Percentiles rank a stretch among this genome's conserved stretches.
Conservation (phyloP, 345 rosid genomes). For the Salix dunnii region DNA sequence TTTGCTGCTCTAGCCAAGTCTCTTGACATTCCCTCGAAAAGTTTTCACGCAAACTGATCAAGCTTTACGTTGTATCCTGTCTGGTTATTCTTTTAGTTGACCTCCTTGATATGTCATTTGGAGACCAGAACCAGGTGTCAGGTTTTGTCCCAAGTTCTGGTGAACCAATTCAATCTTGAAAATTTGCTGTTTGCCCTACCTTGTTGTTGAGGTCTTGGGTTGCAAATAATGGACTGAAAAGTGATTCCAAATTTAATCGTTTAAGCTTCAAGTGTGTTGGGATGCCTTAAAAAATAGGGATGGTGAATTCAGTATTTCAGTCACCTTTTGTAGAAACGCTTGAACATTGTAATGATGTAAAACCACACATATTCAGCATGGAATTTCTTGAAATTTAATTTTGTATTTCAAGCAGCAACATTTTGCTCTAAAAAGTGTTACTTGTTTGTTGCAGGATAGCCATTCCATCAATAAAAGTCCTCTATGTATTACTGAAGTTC, state of each 20-base stretch:
- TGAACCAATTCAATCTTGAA: background rate
- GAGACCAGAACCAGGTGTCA: background rate
- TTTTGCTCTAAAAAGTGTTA: slow-evolving; percentile 3
- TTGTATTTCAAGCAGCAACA: too few relatives aligned
- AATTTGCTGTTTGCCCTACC: background rate
- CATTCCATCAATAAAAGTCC: slow-evolving; percentile 21
- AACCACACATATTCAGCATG: too few relatives aligned
- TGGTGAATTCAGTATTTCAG: background rate
- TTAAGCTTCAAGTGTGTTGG: background rate
- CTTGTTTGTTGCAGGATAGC: slow-evolving; percentile 34
- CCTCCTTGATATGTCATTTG: background rate
- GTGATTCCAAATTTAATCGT: background rate
- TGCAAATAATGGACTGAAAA: background rate
- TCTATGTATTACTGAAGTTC: slow-evolving; percentile 32
- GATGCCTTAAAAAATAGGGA: background rate
- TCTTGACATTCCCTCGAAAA: background rate
- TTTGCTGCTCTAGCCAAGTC: background rate
- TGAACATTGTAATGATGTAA: too few relatives aligned
- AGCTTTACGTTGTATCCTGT: background rate
- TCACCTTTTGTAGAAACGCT: too few relatives aligned
- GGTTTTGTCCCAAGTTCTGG: background rate
- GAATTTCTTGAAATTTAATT: background rate
- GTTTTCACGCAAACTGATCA: background rate
- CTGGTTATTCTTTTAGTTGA: background rate
- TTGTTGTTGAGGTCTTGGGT: background rate